A percentile compares a stretch with the other conserved stretches of the same genome.
phyloP scores from a whole-genome alignment of 345 rosid genomes.

The Linum usitatissimum region DNA sequence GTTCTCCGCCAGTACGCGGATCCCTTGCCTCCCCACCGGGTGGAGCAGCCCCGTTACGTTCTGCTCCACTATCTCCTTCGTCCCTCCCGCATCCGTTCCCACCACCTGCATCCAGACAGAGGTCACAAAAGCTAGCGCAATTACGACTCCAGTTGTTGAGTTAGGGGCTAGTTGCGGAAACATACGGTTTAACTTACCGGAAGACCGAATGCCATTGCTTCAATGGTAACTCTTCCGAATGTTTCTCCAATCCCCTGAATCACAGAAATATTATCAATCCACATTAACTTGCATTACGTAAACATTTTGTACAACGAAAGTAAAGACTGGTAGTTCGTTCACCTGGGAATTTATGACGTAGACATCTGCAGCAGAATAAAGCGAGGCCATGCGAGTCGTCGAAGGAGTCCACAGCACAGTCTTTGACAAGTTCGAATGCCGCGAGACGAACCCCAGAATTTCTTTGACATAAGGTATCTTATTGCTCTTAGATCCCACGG shows the following conservation, averaged over 20 bases:
- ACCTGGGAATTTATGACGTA: conserved; percentile 94
- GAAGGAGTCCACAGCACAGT: conserved; percentile 75
- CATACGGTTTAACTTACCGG: too few species aligned
- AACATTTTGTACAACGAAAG: not conserved
- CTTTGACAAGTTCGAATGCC: conserved; percentile 49
- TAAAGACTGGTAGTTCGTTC: conserved; percentile 11
- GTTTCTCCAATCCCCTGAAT: conserved; percentile 87
- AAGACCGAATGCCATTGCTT: conserved; percentile 95
- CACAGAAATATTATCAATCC: not conserved
- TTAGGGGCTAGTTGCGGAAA: too few species aligned
- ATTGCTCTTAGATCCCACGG: conserved; percentile 97
- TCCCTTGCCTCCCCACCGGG: conserved; percentile 50
- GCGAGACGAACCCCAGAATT: conserved; percentile 46
- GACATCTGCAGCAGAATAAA: conserved; percentile 92
- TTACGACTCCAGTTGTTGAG: too few species aligned
- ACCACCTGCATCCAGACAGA: conserved; percentile 36
- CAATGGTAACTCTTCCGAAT: conserved; percentile 95
- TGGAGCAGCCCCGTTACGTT: conserved; percentile 80
- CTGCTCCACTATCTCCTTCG: conserved; percentile 70
- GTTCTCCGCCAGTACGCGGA: conserved; percentile 43
- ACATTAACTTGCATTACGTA: not conserved
- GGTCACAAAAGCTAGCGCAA: too few species aligned
- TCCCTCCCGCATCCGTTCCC: conserved; percentile 93
- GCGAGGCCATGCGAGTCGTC: conserved; percentile 77
- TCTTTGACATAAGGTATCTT: conserved; percentile 73